Conservation (phyloP, 306 rosid species). For the Cicer bijugum region DNA sequence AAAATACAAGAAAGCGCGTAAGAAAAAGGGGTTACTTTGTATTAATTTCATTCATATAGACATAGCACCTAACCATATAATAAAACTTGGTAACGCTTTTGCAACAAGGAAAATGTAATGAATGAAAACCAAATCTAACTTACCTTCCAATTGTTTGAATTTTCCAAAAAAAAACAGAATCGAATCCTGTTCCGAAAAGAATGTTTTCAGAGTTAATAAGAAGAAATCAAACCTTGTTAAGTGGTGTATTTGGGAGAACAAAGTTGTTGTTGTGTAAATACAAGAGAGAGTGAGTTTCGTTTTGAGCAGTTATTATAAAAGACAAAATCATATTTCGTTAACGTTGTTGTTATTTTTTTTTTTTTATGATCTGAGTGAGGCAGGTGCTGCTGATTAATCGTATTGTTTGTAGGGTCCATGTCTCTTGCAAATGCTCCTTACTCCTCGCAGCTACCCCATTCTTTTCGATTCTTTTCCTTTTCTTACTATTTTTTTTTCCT, state of each 20-base stretch:
- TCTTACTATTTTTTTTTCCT: background rate
- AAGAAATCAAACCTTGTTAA: background rate
- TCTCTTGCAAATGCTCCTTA: conserved; percentile 34
- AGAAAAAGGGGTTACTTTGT: conserved; percentile 34
- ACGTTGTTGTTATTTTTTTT: conserved; percentile 17
- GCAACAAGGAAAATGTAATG: conserved; percentile 34
- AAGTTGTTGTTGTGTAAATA: background rate
- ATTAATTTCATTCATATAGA: background rate
- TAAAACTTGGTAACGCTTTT: background rate
- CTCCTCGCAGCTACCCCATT: conserved; percentile 32
- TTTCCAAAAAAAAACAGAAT: background rate
- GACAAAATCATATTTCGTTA: conserved; percentile 47
- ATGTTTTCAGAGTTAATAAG: no score
- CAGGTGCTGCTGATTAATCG: conserved; percentile 37
- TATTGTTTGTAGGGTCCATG: conserved; percentile 40
- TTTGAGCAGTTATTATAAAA: background rate
- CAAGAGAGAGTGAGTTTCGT: conserved; percentile 39
- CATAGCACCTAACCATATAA: conserved; percentile 11
- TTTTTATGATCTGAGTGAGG: background rate
- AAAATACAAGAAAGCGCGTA: conserved; percentile 5
- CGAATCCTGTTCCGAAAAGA: background rate
- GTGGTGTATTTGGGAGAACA: background rate
- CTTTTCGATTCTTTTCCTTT: conserved; percentile 30
- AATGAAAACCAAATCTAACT: conserved; percentile 11
- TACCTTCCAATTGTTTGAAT: background rate